phyloP scores from a whole-genome alignment of 2,329 filamentous ascomycete species.

The Ceratocystis diversiconidia region DNA sequence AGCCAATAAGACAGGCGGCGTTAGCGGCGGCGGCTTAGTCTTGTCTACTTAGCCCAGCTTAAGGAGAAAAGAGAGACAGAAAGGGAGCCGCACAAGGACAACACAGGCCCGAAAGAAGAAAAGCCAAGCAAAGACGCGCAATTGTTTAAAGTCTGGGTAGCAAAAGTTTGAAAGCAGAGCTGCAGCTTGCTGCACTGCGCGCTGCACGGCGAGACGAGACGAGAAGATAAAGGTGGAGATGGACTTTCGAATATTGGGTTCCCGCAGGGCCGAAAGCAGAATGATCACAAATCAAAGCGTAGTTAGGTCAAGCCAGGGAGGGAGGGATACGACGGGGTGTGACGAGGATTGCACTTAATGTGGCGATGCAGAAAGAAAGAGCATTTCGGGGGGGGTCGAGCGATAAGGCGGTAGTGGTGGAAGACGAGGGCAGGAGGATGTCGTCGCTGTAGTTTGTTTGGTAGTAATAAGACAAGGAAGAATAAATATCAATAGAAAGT shows the following conservation, averaged over 20 bases:
- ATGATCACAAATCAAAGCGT: not conserved
- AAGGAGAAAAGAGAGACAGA: not conserved
- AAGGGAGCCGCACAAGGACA: not conserved
- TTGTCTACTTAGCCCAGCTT: too few relatives aligned
- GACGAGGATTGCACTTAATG: not conserved
- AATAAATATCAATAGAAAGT: not conserved
- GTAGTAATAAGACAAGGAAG: not conserved
- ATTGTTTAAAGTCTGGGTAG: not conserved
- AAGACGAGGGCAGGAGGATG: not conserved
- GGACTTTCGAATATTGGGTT: not conserved
- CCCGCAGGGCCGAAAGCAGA: not conserved
- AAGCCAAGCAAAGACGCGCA: slow-evolving; percentile 12
- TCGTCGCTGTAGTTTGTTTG: not conserved
- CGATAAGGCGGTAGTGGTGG: not conserved
- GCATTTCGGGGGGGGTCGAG: not conserved
- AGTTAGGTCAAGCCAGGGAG: not conserved
- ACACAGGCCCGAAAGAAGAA: not conserved
- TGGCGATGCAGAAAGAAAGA: not conserved
- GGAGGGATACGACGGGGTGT: not conserved
- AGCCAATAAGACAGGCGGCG: not conserved
- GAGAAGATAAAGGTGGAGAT: not conserved
- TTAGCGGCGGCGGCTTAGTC: not conserved
- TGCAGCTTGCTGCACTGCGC: not conserved
- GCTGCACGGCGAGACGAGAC: not conserved
- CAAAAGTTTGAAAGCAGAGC: not conserved